Base-by-base conservation (phyloP, 148 eudicot species). In the Pouteria glomerata region DNA sequence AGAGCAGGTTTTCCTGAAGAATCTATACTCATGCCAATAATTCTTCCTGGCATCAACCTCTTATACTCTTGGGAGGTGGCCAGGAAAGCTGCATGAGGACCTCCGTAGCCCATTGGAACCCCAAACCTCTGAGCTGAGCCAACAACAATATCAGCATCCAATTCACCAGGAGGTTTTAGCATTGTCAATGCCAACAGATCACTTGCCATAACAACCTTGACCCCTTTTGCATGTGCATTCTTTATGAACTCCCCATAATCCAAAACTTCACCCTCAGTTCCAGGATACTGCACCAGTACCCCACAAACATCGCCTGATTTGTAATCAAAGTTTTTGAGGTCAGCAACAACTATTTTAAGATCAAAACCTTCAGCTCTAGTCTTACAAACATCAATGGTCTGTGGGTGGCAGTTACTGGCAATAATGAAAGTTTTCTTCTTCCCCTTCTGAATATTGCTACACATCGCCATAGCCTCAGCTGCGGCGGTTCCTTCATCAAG, bases 61-160 rank as follows among this genome's bases (percentile, higher is more conserved):
- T 94, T 94, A 69, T 94, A 94, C 80, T 94, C 98, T 69, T 94
- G 98, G 41, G 96, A 87, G 0, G 98, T 91, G 33, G 98, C 98
- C 85, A 94, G 57, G 80, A 94, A 94, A 13, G 98, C 98, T 18
- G 98, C 98, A 80, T 94, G 98, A 41, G 98, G 98, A 34, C 98
- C 98, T 24, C 98, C 98, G 80, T 94, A 94, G 33, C 98, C 98
- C 98, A 94, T 91, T 1, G 98, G 98, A 35, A 94, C 98, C 56
- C 98, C 98, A 80, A 94, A 94, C 74, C 98, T 89, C 84, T 94
- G 98, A n/a, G 97, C 96, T 0, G 97, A 94, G 18, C 98, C 98
- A 57, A 94, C 93, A 50, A 91, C 98, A 42, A 94, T 94, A 77
- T 94, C 98, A 21, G 84, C 98, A 51, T 91, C 97, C 24, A 91